Evolutionary conservation across 331 rosid genomes (phyloP).

Genomic region (Malus hybrid): DNA sequence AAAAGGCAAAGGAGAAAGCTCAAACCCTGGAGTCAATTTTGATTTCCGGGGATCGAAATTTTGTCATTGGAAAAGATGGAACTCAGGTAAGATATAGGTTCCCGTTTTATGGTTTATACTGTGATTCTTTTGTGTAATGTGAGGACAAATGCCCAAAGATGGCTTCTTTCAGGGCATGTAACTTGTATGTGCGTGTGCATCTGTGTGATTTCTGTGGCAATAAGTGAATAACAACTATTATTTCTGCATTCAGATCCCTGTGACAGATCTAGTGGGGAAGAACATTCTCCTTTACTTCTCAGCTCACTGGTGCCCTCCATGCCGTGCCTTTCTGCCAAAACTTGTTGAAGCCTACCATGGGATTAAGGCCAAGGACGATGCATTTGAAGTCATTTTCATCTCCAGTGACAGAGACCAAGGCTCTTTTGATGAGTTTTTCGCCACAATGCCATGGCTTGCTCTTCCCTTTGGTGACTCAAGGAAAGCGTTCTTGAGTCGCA

Average conservation of each 20-base stretch:
- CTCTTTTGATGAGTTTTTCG: constrained; percentile 49
- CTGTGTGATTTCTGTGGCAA: neutral
- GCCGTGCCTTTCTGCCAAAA: constrained; percentile 60
- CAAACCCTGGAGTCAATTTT: constrained; percentile 66
- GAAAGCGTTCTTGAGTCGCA: constrained; percentile 38
- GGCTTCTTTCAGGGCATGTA: neutral
- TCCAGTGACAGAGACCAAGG: constrained; percentile 57
- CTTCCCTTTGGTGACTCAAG: constrained; percentile 71
- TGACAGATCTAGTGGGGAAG: constrained; percentile 55
- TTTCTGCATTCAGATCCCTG: constrained; percentile 37
- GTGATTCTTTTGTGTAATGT: neutral
- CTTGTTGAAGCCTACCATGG: constrained; percentile 46
- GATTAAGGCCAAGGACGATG: constrained; percentile 45
- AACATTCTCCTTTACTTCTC: constrained; percentile 65
- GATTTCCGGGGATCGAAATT: constrained; percentile 45
- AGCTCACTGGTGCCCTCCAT: constrained; percentile 67
- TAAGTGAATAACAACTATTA: neutral
- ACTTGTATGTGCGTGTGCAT: neutral
- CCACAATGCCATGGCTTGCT: constrained; percentile 71
- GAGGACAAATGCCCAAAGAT: neutral
- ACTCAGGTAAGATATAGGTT: constrained; percentile 33
- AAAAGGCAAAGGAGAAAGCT: constrained; percentile 48
- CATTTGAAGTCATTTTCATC: constrained; percentile 55
- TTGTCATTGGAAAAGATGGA: constrained; percentile 44
- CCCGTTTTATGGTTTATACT: neutral